A percentile compares a stretch with the other conserved stretches of the same genome.
Evolutionary conservation across 768 basidiomycete genomes (phyloP).

Genomic region (Leccinum imitatum): DNA sequence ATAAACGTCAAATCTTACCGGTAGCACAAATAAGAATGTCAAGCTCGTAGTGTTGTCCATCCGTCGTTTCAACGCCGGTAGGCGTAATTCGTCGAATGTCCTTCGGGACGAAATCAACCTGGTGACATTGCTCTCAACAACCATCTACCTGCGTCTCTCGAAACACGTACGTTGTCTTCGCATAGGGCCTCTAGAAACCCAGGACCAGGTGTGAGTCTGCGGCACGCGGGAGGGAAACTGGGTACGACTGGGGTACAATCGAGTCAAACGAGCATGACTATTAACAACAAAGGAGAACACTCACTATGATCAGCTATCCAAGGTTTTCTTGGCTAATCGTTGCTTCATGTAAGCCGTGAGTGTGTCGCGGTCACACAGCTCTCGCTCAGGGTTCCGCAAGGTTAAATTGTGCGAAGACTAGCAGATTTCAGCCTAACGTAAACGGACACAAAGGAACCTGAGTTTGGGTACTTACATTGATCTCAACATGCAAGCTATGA

Average conservation of each 20-base stretch:
- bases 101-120: slow-evolving; percentile 44
- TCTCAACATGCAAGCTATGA: slow-evolving; percentile 44
- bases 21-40: slow-evolving; percentile 67
- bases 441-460: background rate
- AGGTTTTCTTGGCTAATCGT: slow-evolving; percentile 54
- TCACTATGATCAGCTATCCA: slow-evolving; percentile 53
- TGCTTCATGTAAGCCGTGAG: slow-evolving; percentile 48
- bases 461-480: slow-evolving; percentile 34
- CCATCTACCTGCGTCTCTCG: background rate
- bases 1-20: slow-evolving; percentile 28
- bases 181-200: slow-evolving; percentile 58
- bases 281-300: background rate
- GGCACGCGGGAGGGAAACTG: slow-evolving; percentile 56
- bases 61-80: slow-evolving; percentile 54
- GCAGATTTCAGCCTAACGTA: background rate
- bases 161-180: background rate
- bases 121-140: background rate
- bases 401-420: slow-evolving; percentile 41
- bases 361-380: slow-evolving; percentile 28
- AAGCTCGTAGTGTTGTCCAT: slow-evolving; percentile 53
- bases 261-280: background rate
- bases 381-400: slow-evolving; percentile 37
- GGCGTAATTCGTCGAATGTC: slow-evolving; percentile 35
- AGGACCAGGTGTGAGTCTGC: slow-evolving; percentile 66
- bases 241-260: slow-evolving; percentile 42